These are phyloP conservation scores for Eragrostis nindensis DNA, from an alignment of 176 grass and related monocot species.

Conservation along the genomic window DNA sequence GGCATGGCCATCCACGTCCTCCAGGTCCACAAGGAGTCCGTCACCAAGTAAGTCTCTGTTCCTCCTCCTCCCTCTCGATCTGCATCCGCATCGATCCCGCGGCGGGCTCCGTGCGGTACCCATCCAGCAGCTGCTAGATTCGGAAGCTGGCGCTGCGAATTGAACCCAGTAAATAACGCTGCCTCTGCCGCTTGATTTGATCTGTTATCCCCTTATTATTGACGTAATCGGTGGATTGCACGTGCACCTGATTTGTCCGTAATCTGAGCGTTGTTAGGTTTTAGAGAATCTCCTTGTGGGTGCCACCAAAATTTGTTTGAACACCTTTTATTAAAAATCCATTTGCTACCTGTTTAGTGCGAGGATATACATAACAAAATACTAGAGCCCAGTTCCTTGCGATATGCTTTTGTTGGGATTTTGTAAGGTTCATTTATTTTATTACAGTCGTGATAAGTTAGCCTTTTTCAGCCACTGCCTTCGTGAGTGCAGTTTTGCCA, in stretches of 20 bases:
- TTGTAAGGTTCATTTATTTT: not conserved
- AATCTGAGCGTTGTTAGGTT: not conserved
- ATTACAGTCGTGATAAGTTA: not conserved
- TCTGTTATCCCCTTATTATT: not conserved
- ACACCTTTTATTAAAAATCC: not conserved
- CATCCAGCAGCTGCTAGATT: not conserved
- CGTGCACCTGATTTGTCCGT: not conserved
- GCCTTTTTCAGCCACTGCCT: not conserved
- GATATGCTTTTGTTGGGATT: not conserved
- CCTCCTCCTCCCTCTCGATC: not conserved
- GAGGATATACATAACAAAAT: not conserved
- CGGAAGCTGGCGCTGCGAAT: not conserved
- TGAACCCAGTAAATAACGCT: not conserved
- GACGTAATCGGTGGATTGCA: not conserved
- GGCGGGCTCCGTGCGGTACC: not conserved
- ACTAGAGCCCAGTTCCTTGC: not conserved
- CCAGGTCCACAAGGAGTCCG: slow-evolving; percentile 98
- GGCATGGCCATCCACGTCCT: slow-evolving; percentile 99
- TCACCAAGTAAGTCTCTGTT: slow-evolving; percentile 62
- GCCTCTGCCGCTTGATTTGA: not conserved
- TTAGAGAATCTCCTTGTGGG: not conserved
- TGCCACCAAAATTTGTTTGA: not conserved
- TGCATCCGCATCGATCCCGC: slow-evolving; percentile 2
- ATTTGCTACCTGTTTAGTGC: not conserved
- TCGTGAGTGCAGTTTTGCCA: not conserved